phyloP scores from a whole-genome alignment of 805 yeast genomes.

The Zygotorulaspora danielsina region DNA sequence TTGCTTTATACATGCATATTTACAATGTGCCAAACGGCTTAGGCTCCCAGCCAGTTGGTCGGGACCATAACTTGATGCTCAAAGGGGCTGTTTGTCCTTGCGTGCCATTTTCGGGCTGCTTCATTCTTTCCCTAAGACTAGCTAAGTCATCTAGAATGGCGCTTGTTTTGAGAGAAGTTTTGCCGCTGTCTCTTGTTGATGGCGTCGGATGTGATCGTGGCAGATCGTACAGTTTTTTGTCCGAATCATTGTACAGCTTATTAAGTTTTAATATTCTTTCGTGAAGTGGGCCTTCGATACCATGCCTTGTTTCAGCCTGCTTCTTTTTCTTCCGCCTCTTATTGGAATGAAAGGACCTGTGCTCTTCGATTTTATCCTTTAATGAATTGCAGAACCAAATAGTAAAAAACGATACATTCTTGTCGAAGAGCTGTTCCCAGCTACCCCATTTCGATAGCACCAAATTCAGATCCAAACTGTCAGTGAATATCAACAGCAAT shows the following conservation, averaged over 20 bases:
- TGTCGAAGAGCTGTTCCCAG: slow-evolving; percentile 16
- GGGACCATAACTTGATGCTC: slow-evolving; percentile 7
- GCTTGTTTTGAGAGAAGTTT: slow-evolving; percentile 12
- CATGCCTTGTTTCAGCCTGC: slow-evolving; percentile 10
- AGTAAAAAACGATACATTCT: slow-evolving; percentile 15
- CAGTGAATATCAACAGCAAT: slow-evolving; percentile 13
- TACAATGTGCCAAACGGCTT: slow-evolving; percentile 50
- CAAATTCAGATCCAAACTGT: slow-evolving; percentile 13
- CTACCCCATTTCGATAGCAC: slow-evolving; percentile 15
- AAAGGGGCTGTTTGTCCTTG: background rate
- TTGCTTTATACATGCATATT: slow-evolving; percentile 7
- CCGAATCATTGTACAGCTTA: slow-evolving; percentile 10
- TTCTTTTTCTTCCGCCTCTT: slow-evolving; percentile 21
- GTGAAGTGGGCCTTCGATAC: slow-evolving; percentile 7
- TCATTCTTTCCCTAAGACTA: slow-evolving; percentile 27
- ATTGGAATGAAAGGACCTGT: background rate
- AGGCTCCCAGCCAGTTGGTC: slow-evolving; percentile 44
- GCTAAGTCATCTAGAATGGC: slow-evolving; percentile 32
- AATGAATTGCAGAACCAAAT: slow-evolving; percentile 12
- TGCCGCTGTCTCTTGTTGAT: background rate
- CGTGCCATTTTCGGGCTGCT: background rate
- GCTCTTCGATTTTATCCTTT: slow-evolving; percentile 7
- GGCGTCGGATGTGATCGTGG: slow-evolving; percentile 1
- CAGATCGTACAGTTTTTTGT: slow-evolving; percentile 10
- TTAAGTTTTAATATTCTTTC: slow-evolving; percentile 7